Percentiles rank a stretch among this genome's conserved stretches.
phyloP scores from a whole-genome alignment of 1,139 yeast genomes.

The Geotrichum siamense region DNA sequence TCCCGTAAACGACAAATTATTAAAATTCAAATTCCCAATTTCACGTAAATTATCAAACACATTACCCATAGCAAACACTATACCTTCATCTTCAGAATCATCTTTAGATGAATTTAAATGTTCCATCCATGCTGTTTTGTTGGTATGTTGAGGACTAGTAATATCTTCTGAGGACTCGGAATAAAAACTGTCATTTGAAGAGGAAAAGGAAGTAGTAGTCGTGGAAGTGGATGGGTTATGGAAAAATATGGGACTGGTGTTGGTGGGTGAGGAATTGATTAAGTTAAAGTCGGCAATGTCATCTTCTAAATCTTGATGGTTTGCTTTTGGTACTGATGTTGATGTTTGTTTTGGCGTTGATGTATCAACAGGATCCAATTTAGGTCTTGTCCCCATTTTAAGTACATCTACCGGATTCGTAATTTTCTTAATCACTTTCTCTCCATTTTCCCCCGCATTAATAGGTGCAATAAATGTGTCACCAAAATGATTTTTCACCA shows the following conservation, averaged over 20 bases:
- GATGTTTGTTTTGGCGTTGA: neutral
- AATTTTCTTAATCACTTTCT: neutral
- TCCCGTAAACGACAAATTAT: constrained; percentile 6
- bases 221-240: neutral
- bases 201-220: neutral
- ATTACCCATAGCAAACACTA: constrained; percentile 25
- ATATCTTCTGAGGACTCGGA: neutral
- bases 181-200: neutral
- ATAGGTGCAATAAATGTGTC: neutral
- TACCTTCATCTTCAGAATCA: constrained; percentile 29
- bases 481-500: constrained; percentile 58
- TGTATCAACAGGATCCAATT: neutral
- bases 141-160: constrained; percentile 1
- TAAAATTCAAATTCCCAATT: constrained; percentile 21
- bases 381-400: neutral
- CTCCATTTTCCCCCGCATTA: neutral
- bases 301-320: neutral
- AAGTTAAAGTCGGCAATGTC: constrained; percentile 1
- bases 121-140: constrained; percentile 24
- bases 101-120: constrained; percentile 23
- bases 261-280: neutral
- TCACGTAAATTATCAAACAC: constrained; percentile 27
- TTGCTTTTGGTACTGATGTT: too few species aligned
- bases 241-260: neutral
- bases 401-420: constrained; percentile 2